These are phyloP conservation scores for Thymus quinquecostatus DNA, from an alignment of 257 asterid species.

Conservation along the genomic window DNA sequence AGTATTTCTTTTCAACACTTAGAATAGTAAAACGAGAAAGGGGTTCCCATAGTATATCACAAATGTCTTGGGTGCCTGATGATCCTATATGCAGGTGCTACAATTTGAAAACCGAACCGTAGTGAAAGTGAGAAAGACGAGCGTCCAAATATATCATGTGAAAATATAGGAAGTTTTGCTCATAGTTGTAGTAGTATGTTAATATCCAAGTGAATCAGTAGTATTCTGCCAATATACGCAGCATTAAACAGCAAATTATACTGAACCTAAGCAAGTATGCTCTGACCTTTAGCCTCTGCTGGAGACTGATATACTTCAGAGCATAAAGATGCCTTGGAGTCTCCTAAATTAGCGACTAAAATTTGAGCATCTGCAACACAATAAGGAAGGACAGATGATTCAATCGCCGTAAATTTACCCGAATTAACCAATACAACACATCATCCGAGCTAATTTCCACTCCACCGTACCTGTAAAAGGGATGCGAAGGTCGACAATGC, in stretches of 20 bases:
- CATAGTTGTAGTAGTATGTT: not conserved
- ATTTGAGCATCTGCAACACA: conserved; percentile 66
- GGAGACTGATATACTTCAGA: conserved; percentile 83
- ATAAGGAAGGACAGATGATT: not conserved
- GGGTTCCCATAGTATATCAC: conserved; percentile 77
- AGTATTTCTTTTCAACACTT: conserved; percentile 7
- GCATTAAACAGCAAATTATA: conserved; percentile 24
- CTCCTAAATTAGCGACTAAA: conserved; percentile 93
- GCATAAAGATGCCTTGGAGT: conserved; percentile 95
- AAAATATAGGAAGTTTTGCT: conserved; percentile 1
- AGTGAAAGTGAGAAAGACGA: conserved; percentile 26
- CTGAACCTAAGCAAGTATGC: conserved; percentile 24
- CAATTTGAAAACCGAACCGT: conserved; percentile 38
- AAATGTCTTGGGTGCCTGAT: conserved; percentile 86
- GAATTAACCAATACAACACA: not conserved
- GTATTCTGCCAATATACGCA: conserved; percentile 19
- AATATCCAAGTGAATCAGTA: conserved; percentile 6
- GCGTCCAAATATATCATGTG: not conserved
- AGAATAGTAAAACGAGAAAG: conserved; percentile 48
- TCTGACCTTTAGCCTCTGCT: conserved; percentile 82
- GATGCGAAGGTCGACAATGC: conserved; percentile 71
- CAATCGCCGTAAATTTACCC: not conserved
- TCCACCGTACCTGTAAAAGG: conserved; percentile 75
- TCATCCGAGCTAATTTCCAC: not conserved
- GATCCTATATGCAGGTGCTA: conserved; percentile 80